Evolutionary conservation across 352 stramenopile genomes (phyloP).

Genomic region (Pythium monospermum): DNA sequence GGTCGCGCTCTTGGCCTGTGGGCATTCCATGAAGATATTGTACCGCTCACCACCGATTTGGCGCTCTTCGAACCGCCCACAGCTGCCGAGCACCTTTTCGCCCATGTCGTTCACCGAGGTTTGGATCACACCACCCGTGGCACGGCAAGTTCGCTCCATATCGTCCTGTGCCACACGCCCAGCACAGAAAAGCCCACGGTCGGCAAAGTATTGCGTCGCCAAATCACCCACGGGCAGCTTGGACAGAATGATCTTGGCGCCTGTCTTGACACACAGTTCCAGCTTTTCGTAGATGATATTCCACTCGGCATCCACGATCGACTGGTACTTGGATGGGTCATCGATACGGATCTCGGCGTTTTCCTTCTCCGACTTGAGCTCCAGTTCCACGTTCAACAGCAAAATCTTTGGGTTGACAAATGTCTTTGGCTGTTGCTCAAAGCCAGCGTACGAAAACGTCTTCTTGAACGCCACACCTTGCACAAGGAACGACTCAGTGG

Average conservation of each 20-base stretch:
- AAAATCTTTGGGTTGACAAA: constrained; percentile 97
- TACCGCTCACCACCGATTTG: constrained; percentile 97
- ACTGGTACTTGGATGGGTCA: constrained; percentile 98
- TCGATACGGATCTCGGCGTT: constrained; percentile 98
- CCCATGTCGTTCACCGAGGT: constrained; percentile 93
- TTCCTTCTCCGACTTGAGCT: constrained; percentile 99
- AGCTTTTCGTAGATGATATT: constrained; percentile 99
- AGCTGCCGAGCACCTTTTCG: constrained; percentile 90
- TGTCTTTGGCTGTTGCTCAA: constrained; percentile 99
- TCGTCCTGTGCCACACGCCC: constrained; percentile 96
- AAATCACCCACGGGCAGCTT: constrained; percentile 95
- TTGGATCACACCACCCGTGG: constrained; percentile 93
- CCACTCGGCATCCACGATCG: constrained; percentile 99
- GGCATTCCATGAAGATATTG: constrained; percentile 98
- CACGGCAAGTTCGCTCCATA: constrained; percentile 95
- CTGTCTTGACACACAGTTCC: constrained; percentile 85
- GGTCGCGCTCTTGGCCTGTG: constrained; percentile 92
- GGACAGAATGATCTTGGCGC: constrained; percentile 97
- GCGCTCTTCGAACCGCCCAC: constrained; percentile 95
- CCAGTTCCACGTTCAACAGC: constrained; percentile 98
- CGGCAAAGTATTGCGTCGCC: constrained; percentile 99
- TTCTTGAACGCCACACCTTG: constrained; percentile 99
- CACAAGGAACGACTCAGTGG: constrained; percentile 97
- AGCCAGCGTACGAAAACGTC: constrained; percentile 99
- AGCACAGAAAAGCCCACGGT: constrained; percentile 97